A percentile compares a stretch with the other conserved stretches of the same genome.
These are phyloP conservation scores for Psilocybe sp. DNA, from an alignment of 768 basidiomycete genomes.

Conservation along the genomic window DNA sequence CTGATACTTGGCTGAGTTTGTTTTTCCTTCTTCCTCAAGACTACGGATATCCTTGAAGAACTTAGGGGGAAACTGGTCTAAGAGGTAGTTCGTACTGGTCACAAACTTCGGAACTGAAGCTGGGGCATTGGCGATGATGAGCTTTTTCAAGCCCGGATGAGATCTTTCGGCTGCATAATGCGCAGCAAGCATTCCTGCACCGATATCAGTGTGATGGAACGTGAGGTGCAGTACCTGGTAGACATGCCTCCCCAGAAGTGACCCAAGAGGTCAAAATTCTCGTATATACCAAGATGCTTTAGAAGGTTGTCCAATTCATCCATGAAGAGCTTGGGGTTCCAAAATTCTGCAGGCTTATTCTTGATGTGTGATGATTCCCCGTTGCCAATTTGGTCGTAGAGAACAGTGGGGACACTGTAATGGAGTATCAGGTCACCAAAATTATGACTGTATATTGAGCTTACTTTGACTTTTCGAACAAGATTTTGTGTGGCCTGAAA, in stretches of 20 bases:
- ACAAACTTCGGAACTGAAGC: constrained; percentile 28
- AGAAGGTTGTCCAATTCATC: constrained; percentile 2
- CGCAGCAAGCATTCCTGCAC: constrained; percentile 17
- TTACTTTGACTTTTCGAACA: neutral
- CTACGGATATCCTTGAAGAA: constrained; percentile 23
- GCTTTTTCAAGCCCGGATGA: constrained; percentile 18
- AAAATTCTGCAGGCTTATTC: constrained; percentile 39
- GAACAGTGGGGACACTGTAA: constrained; percentile 35
- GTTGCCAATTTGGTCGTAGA: constrained; percentile 52
- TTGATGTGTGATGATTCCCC: constrained; percentile 45
- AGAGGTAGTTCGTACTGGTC: constrained; percentile 19
- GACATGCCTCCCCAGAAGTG: constrained; percentile 43
- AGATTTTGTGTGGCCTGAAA: neutral
- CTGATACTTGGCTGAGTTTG: constrained; percentile 27
- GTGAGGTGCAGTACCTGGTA: neutral
- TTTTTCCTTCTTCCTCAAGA: constrained; percentile 24
- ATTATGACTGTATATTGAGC: constrained; percentile 9
- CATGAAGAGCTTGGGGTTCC: constrained; percentile 36
- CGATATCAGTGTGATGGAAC: neutral
- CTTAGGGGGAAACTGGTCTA: constrained; percentile 23
- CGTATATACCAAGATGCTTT: constrained; percentile 21
- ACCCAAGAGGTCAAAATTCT: constrained; percentile 41
- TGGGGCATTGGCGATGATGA: constrained; percentile 30
- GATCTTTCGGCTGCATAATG: constrained; percentile 15
- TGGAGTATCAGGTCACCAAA: neutral